Evolutionary conservation across 805 yeast genomes (phyloP).

Genomic region (Clavispora asparagi): DNA sequence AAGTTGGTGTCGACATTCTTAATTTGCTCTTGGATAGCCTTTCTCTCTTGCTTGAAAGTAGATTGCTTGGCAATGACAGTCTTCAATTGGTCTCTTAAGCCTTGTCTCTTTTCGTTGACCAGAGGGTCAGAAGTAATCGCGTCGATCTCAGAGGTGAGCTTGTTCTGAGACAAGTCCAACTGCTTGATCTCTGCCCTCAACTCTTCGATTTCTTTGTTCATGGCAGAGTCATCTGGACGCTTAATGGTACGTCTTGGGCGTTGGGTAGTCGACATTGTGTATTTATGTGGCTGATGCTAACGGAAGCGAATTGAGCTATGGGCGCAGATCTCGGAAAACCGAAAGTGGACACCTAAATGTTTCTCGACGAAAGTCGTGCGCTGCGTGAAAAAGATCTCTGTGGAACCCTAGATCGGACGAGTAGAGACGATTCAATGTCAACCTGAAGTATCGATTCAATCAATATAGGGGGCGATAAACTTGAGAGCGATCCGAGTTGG

Average conservation of each 20-base stretch:
- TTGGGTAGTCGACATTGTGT: slow-evolving; percentile 13
- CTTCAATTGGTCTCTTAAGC: slow-evolving; percentile 32
- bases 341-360: slow-evolving; percentile 2
- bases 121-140: slow-evolving; percentile 28
- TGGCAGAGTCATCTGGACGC: slow-evolving; percentile 65
- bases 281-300: background rate
- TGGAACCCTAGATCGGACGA: background rate
- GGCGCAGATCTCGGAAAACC: slow-evolving; percentile 1
- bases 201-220: slow-evolving; percentile 53
- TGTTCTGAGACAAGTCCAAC: slow-evolving; percentile 50
- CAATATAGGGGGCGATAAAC: no score
- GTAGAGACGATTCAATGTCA: background rate
- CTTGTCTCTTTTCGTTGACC: slow-evolving; percentile 26
- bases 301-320: background rate
- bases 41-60: slow-evolving; percentile 43
- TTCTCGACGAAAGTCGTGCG: slow-evolving; percentile 6
- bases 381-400: background rate
- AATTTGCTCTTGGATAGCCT: slow-evolving; percentile 62
- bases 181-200: slow-evolving; percentile 59
- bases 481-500: no score
- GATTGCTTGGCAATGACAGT: slow-evolving; percentile 43
- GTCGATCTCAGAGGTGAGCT: slow-evolving; percentile 51
- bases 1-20: slow-evolving; percentile 62
- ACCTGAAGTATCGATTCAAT: background rate
- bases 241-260: slow-evolving; percentile 53